These are phyloP conservation scores for Biscutella laevigata DNA, from an alignment of 441 rosid genomes.

Conservation along the genomic window DNA sequence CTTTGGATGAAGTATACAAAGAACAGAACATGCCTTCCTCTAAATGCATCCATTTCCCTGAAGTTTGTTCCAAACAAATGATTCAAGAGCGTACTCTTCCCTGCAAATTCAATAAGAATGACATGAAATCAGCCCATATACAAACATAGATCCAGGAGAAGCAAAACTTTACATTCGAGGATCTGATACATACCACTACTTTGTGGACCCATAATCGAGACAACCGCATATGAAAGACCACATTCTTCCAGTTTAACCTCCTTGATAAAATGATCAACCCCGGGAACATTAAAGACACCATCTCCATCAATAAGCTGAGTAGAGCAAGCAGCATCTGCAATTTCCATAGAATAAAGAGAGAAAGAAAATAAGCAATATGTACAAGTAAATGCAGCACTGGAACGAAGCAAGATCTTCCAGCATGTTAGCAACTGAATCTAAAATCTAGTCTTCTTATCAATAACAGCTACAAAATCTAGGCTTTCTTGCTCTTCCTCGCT, in stretches of 20 bases:
- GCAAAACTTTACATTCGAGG: background rate
- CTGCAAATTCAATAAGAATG: conserved; percentile 36
- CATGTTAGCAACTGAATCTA: conserved; percentile 1
- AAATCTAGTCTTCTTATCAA: background rate
- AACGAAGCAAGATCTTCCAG: conserved; percentile 5
- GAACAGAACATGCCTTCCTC: conserved; percentile 66
- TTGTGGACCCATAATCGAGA: conserved; percentile 99
- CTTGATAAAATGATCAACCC: conserved; percentile 68
- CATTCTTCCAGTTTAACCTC: conserved; percentile 65
- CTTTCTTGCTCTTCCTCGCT: background rate
- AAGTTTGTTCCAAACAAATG: conserved; percentile 84
- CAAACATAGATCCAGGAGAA: background rate
- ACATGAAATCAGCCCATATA: background rate
- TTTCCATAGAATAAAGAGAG: conserved; percentile 20
- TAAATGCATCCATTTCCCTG: conserved; percentile 98
- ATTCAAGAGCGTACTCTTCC: conserved; percentile 93
- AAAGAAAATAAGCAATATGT: no score
- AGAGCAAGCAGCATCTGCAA: conserved; percentile 42
- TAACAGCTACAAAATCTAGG: conserved; percentile 1
- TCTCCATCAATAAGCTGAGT: conserved; percentile 94
- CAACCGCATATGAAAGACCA: conserved; percentile 93
- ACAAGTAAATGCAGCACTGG: background rate
- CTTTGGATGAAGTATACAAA: background rate
- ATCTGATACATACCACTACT: conserved; percentile 74
- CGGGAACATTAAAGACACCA: conserved; percentile 61